phyloP scores from a whole-genome alignment of 805 yeast species.

The Pichia rugopelliculosa region DNA sequence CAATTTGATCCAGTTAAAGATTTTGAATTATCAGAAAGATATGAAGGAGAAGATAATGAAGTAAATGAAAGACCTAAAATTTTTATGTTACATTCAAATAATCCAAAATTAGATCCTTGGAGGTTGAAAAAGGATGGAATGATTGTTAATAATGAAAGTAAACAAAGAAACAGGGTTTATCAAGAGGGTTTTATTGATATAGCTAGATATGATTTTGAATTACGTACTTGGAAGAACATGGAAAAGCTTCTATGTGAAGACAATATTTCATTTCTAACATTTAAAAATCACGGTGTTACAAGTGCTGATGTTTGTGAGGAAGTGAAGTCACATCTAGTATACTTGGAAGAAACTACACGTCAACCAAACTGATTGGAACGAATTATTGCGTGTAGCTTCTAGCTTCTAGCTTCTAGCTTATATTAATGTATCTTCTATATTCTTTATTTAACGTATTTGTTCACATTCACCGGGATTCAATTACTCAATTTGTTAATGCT shows the following conservation, averaged over 20 bases:
- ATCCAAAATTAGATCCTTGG: slow-evolving; percentile 62
- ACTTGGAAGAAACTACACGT: neutral
- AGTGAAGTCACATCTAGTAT: neutral
- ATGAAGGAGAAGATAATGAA: slow-evolving; percentile 13
- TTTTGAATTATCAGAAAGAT: slow-evolving; percentile 28
- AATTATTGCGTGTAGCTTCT: too few relatives aligned
- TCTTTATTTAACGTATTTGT: too few relatives aligned
- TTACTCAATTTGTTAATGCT: too few relatives aligned
- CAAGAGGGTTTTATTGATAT: slow-evolving; percentile 45
- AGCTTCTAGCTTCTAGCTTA: too few relatives aligned
- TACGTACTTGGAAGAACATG: slow-evolving; percentile 54
- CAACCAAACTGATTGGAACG: neutral
- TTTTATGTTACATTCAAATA: slow-evolving; percentile 58
- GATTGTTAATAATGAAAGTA: slow-evolving; percentile 30
- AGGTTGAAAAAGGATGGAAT: slow-evolving; percentile 36
- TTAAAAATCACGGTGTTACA: neutral
- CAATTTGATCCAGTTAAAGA: slow-evolving; percentile 68
- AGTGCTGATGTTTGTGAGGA: slow-evolving; percentile 1
- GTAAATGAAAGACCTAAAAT: slow-evolving; percentile 26
- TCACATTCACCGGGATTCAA: too few relatives aligned
- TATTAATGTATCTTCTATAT: too few relatives aligned
- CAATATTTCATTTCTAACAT: neutral
- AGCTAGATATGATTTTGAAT: slow-evolving; percentile 51
- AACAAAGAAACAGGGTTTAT: slow-evolving; percentile 46
- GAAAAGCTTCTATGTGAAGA: slow-evolving; percentile 43